Evolutionary conservation across 2,329 filamentous ascomycete species (phyloP).

Genomic region (Ascochyta lentis): DNA sequence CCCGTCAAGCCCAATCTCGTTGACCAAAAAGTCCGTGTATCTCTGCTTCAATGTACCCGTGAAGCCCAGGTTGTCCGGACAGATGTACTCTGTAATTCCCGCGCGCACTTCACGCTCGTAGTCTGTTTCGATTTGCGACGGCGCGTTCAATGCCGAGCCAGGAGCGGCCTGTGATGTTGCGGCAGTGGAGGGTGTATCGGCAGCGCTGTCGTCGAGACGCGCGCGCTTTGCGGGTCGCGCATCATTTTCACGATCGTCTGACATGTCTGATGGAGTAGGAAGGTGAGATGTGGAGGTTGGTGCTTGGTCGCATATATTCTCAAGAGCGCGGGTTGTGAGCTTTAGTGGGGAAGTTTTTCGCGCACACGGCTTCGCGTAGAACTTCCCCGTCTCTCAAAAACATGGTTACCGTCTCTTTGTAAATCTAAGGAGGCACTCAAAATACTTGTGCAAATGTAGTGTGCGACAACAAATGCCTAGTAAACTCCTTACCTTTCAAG

Average conservation of each 20-base stretch:
- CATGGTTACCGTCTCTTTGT: no score
- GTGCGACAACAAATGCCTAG: no score
- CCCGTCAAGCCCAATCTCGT: constrained; percentile 81
- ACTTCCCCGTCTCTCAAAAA: background rate
- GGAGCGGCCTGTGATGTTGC: constrained; percentile 21
- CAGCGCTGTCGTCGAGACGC: constrained; percentile 34
- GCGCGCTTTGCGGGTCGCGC: constrained; percentile 43
- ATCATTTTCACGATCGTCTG: constrained; percentile 20
- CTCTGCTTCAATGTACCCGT: constrained; percentile 71
- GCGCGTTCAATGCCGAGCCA: constrained; percentile 17
- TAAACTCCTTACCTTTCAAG: no score
- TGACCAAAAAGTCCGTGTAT: constrained; percentile 92
- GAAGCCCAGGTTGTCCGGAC: constrained; percentile 64
- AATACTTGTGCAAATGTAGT: no score
- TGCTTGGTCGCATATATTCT: constrained; percentile 2
- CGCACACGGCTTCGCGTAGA: constrained; percentile 17
- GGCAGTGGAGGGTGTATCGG: constrained; percentile 18
- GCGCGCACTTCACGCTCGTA: constrained; percentile 53
- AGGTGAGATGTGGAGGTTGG: constrained; percentile 5
- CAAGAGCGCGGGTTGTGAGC: constrained; percentile 5
- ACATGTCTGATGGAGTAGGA: constrained; percentile 18
- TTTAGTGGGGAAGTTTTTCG: constrained; percentile 39
- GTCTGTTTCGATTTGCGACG: constrained; percentile 33
- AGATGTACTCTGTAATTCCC: constrained; percentile 71
- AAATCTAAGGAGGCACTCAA: no score